These are phyloP conservation scores for Chaetomium strumarium DNA, from an alignment of 2,329 filamentous ascomycete species.

Conservation along the genomic window DNA sequence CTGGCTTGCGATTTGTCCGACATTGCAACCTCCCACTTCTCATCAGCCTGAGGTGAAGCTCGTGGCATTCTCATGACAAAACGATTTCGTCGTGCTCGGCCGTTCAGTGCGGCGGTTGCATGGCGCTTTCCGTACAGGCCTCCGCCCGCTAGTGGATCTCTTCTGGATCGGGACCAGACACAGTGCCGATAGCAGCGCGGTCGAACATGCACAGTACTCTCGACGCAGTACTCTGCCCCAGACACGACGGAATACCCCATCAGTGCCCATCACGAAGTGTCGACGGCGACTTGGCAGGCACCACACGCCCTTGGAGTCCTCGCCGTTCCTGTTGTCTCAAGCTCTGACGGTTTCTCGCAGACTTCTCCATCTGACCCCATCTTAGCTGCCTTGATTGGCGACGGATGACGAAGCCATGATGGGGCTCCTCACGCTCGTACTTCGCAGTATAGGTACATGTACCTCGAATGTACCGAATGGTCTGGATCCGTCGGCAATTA, in stretches of 20 bases:
- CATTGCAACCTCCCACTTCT: constrained; percentile 25
- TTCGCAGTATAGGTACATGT: too few species aligned
- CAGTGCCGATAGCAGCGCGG: constrained; percentile 1
- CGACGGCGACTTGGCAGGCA: background rate
- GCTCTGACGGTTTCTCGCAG: too few species aligned
- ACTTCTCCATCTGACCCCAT: background rate
- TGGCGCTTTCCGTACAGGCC: background rate
- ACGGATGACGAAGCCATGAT: too few species aligned
- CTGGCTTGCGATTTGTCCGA: constrained; percentile 26
- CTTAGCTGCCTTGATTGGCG: background rate
- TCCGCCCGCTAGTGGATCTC: constrained; percentile 6
- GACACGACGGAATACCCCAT: background rate
- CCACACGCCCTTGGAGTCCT: background rate
- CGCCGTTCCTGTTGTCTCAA: constrained; percentile 3
- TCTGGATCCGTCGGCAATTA: background rate
- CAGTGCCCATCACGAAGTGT: background rate
- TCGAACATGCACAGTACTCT: background rate
- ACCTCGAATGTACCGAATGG: too few species aligned
- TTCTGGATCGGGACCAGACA: constrained; percentile 10
- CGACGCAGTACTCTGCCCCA: constrained; percentile 1
- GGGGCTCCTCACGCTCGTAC: too few species aligned
- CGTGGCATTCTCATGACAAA: constrained; percentile 28
- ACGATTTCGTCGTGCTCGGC: constrained; percentile 20
- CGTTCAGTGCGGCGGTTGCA: constrained; percentile 3
- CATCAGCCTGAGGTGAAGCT: constrained; percentile 19